Base-by-base conservation (phyloP, 441 rosid genomes). In the Dalechampia spathulata region DNA sequence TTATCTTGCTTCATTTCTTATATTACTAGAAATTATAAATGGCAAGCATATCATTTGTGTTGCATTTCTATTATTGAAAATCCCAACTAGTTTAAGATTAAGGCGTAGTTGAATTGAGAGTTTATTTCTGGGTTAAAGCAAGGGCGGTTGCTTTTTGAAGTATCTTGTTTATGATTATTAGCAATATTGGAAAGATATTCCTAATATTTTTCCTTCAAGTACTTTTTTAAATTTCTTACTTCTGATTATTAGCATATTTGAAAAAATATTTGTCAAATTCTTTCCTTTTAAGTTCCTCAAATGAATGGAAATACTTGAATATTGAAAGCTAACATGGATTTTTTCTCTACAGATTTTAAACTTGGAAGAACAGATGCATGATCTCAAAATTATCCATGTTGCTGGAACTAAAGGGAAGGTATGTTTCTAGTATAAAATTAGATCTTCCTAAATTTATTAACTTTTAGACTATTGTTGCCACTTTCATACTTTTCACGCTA, bases 401-500 rank as follows among this genome's bases (percentile, higher is more conserved):
- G 91, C 94, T 49, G 97, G 97, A 64, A 90, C 97, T 4, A 87
- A 90, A 69, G 97, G 97, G 61, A 90, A 90, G 90, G 97, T 87
- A 69, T 21, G 27, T 50, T 52, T 6, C 54, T 8, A 10, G 57
- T 64, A 55, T 36, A 38, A 52, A 43, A 40, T 61, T 49, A 58
- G 55, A 52, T 19, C 19, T 12, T 55, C 25, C 41, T 30, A 9
- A 25, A n/a, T 34, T 14, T 14, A 15, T 25, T 23, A 1, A 41
- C 6, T 15, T 37, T 10, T 34, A 55, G 11, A 46, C 52, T 51
- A 14, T 41, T 32, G 17, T 44, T 42, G 16, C 0, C 57, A 26
- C 19, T 68, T n/a, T n/a, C n/a, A n/a, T n/a, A n/a, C n/a, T n/a
- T n/a, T n/a, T n/a, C n/a, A n/a, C n/a, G n/a, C n/a, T n/a, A n/a